A percentile compares a stretch with the other conserved stretches of the same genome.
These are phyloP conservation scores for Scheffersomyces lignicola DNA, from an alignment of 1,139 yeast species.

Conservation along the genomic window DNA sequence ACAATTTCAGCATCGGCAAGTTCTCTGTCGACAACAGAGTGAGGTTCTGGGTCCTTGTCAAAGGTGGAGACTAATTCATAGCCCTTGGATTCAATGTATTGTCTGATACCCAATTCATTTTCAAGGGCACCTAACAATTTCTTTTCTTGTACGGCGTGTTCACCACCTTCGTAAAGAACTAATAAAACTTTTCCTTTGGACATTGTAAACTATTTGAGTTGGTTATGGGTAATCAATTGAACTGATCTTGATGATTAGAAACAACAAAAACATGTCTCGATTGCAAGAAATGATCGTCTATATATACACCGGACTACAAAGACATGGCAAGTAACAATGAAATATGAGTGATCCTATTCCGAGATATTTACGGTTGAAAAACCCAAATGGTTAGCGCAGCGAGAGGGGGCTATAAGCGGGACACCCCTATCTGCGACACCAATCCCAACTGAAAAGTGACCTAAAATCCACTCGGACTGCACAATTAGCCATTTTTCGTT, in stretches of 20 bases:
- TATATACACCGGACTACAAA: not conserved
- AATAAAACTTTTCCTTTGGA: conserved; percentile 46
- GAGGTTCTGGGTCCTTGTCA: conserved; percentile 64
- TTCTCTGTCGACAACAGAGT: conserved; percentile 60
- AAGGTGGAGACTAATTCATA: conserved; percentile 67
- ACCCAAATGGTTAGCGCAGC: not conserved
- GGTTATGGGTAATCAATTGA: not conserved
- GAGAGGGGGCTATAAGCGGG: conserved; percentile 1
- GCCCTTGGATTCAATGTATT: conserved; percentile 65
- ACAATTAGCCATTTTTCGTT: no score
- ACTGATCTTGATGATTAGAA: conserved; percentile 1
- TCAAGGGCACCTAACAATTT: conserved; percentile 70
- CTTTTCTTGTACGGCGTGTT: conserved; percentile 61
- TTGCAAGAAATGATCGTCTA: not conserved
- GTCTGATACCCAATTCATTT: conserved; percentile 66
- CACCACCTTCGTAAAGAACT: conserved; percentile 55
- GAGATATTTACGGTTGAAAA: conserved; percentile 1
- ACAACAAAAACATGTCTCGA: not conserved
- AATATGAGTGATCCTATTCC: conserved; percentile 3
- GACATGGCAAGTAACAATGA: not conserved
- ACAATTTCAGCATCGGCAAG: conserved; percentile 72
- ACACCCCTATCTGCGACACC: not conserved
- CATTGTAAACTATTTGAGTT: conserved; percentile 8
- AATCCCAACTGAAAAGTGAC: no score
- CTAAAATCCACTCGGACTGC: no score